Base-by-base conservation (phyloP, 1,284 basidiomycete genomes). In the Amylostereum chailletii region DNA sequence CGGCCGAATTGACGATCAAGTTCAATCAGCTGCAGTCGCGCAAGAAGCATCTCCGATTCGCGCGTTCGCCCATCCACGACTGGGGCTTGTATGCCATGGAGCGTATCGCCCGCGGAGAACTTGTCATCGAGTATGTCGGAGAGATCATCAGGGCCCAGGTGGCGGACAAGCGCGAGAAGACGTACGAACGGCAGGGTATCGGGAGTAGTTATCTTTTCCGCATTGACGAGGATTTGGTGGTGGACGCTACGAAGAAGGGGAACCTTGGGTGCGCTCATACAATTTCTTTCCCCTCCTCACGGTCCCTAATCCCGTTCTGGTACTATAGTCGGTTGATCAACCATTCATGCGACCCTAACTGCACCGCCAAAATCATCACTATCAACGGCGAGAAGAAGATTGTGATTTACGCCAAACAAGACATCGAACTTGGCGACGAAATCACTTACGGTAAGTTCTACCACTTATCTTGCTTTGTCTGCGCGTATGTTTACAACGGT, bases 111-210 rank as follows among this genome's bases (percentile, higher is more conserved):
- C 74, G 82, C 26, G 93, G 94, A 4, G 96, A 99, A 68, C 98
- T 99, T 93, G 95, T 99, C 41, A 98, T 99, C 68, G 96, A 99
- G 71, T 99, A 99, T 61, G 96, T 99, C 6, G 96, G 96, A 34
- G 96, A 99, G 73, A 79, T 98, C 53, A 90, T 96, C 55, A 79
- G 96, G 29, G 92, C 94, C 50, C 89, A 92, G 59, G 93, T 99
- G 3, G 95, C 96, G 30, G 96, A 99, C 63, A 90, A 94, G 65
- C 79, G 96, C 48, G 96, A 99, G 72, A 95, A 96, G 73, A 80
- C 83, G 59, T 99, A 99, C 65, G 92, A 98, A 68, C 77, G 91
- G 51, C 90, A 94, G 63, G 94, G 94, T 1, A 97, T 97, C 57
- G 94, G 94, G 11, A 92, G 87, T 62, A 93, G 89, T 62, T 97